Evolutionary conservation across 2,329 filamentous ascomycete genomes (phyloP), one percentile per base, ranked within the genome.

Genomic region (Westerdykella aurantiaca): DNA sequence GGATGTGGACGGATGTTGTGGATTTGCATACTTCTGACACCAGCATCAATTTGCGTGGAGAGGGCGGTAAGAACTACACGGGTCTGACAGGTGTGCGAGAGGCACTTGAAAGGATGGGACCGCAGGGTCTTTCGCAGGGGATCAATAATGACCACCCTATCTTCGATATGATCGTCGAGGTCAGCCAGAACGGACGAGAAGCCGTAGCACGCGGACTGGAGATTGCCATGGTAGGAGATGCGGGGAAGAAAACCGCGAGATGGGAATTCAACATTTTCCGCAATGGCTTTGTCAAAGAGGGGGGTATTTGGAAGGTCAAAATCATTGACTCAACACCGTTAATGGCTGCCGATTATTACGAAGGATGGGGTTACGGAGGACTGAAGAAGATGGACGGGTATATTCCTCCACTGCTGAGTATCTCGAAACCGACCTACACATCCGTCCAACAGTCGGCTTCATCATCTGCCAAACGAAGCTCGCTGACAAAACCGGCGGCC

Each of bases 201-300:
- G 56, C 54, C 3, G 41, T 50, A 16, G 49, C 48, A 10, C 48
- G 57, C 22, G 57, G 57, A 0, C 47, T 56, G 14, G 54, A 60
- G 40, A 49, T 58, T 29, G 52, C 39, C 9, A 58, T 58, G 57
- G 16, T 56, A 11, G 57, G 55, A 6, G 42, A 58, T 43, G 43
- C 51, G 6, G 56, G 50, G 13, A 55, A 41, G 5, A 41, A 39
- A 3, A 44, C 42, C 3, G 55, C 55, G 2, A 51, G 44, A 2
- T 60, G 57, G 57, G 54, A 58, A 22, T 58, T 57, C 44, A 58
- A 56, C 38, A 45, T 60, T 12, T 57, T 58, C 38, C 43, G 54
- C 1, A 55, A 57, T 37, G 39, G 52, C 2, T 49, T 54, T 13
- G 42, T 53, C 2, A 57, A 58, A 39, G 54, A 58, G 9, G 23